phyloP scores from a whole-genome alignment of 768 basidiomycete genomes.

The Symmetrospora coprosmae region DNA sequence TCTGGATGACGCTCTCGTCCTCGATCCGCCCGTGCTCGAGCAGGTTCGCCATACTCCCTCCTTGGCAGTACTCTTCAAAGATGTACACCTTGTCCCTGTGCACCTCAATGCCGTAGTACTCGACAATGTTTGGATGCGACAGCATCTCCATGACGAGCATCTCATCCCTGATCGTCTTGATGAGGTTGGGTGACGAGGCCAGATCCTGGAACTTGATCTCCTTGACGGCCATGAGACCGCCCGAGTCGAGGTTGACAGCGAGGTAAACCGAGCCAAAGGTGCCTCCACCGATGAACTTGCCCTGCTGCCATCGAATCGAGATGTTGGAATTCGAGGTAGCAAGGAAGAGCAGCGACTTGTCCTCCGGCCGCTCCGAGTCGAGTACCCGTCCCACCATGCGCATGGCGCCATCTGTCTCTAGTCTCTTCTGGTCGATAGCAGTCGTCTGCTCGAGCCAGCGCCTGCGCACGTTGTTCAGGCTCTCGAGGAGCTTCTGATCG shows the following conservation, averaged over 20 bases:
- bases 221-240: constrained; percentile 96
- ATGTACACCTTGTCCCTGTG: constrained; percentile 98
- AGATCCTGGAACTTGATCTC: constrained; percentile 85
- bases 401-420: constrained; percentile 51
- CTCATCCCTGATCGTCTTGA: constrained; percentile 87
- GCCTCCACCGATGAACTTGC: constrained; percentile 93
- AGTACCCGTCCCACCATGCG: constrained; percentile 77
- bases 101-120: constrained; percentile 97
- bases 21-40: constrained; percentile 89
- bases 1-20: constrained; percentile 85
- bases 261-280: constrained; percentile 99
- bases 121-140: constrained; percentile 91
- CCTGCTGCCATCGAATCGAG: constrained; percentile 94
- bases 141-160: constrained; percentile 95
- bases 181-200: constrained; percentile 69
- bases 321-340: constrained; percentile 93
- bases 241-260: constrained; percentile 88
- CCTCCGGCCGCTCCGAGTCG: constrained; percentile 83
- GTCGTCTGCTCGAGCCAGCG: constrained; percentile 49
- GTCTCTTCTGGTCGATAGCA: constrained; percentile 54
- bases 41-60: constrained; percentile 75
- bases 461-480: constrained; percentile 14
- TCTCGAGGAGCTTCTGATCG: constrained; percentile 32
- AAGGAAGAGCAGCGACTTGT: constrained; percentile 81
- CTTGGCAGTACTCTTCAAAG: constrained; percentile 96